Evolutionary conservation across 225 moss, liverwort and hornwort genomes (phyloP).

Genomic region (Pseudisothecium myosuroides): DNA sequence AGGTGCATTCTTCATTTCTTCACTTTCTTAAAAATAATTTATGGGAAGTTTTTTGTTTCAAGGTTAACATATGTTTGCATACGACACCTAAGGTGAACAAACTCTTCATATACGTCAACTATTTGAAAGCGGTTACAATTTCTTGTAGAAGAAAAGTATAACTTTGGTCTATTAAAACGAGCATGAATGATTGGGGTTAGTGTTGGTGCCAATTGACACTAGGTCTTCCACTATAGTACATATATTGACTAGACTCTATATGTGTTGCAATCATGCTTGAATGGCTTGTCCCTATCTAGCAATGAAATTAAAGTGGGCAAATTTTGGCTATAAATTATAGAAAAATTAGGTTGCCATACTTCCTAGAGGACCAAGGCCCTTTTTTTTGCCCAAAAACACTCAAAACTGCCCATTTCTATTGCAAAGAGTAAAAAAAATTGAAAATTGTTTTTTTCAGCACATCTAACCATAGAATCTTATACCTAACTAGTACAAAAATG

Average conservation of each 20-base stretch:
- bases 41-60: not conserved
- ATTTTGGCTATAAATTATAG: too few species aligned
- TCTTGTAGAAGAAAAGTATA: not conserved
- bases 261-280: too few species aligned
- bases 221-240: not conserved
- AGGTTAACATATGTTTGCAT: not conserved
- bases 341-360: too few species aligned
- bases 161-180: not conserved
- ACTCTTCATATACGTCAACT: not conserved
- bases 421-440: too few species aligned
- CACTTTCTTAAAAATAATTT: not conserved
- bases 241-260: too few species aligned
- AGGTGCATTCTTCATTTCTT: not conserved
- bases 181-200: not conserved
- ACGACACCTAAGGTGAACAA: not conserved
- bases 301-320: fast-evolving
- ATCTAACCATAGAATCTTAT: too few species aligned
- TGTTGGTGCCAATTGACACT: not conserved
- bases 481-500: too few species aligned
- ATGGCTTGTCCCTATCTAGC: fast-evolving
- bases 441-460: too few species aligned
- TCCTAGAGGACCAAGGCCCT: too few species aligned
- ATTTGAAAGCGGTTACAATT: not conserved
- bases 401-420: too few species aligned
- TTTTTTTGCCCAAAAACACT: too few species aligned